phyloP scores from a whole-genome alignment of 1,284 basidiomycete species.

The Ceratobasidium sp. region DNA sequence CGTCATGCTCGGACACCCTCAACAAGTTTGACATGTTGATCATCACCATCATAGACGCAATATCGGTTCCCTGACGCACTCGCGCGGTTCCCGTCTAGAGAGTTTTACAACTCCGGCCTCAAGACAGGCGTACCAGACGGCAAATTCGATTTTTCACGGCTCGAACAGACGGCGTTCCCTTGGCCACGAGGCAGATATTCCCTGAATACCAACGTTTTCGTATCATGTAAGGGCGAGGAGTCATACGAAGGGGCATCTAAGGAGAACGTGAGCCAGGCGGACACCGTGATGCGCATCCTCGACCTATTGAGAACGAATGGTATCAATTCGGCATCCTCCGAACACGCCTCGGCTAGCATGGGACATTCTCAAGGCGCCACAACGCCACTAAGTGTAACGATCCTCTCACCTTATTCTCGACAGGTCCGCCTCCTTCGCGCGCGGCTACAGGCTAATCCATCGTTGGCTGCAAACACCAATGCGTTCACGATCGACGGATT shows the following conservation, averaged over 20 bases:
- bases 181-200: constrained; percentile 56
- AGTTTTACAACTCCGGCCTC: constrained; percentile 65
- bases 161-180: constrained; percentile 58
- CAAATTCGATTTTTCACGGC: constrained; percentile 54
- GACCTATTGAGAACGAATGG: constrained; percentile 52
- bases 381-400: constrained; percentile 55
- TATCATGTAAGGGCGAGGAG: constrained; percentile 64
- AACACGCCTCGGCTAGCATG: neutral
- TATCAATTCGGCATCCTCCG: constrained; percentile 13
- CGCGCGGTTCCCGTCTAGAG: constrained; percentile 64
- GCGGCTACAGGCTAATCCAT: constrained; percentile 48
- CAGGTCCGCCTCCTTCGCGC: constrained; percentile 52
- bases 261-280: constrained; percentile 64
- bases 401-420: constrained; percentile 66
- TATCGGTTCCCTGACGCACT: constrained; percentile 67
- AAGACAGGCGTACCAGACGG: constrained; percentile 53
- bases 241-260: constrained; percentile 67
- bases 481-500: constrained; percentile 75
- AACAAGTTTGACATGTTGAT: neutral
- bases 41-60: constrained; percentile 55
- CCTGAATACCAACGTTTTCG: constrained; percentile 60
- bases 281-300: constrained; percentile 57
- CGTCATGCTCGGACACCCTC: constrained; percentile 35
- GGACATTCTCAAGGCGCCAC: constrained; percentile 15
- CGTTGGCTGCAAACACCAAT: constrained; percentile 54